A percentile compares a stretch with the other conserved stretches of the same genome.
phyloP scores from a whole-genome alignment of 371 early-diverging fungal species.

The Mucor plumbeus region DNA sequence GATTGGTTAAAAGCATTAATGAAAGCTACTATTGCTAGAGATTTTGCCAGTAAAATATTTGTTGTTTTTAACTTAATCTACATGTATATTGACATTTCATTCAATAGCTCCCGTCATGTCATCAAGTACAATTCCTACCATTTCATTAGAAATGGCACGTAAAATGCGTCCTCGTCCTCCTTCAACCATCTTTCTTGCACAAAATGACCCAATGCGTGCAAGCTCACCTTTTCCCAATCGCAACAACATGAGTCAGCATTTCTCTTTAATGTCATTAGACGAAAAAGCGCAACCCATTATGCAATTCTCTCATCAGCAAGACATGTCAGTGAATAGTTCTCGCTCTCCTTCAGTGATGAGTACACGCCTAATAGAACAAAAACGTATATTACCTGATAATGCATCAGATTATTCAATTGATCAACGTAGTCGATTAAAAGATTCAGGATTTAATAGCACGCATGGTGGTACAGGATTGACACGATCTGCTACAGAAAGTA shows the following conservation, averaged over 20 bases:
- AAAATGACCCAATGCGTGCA: conserved; percentile 10
- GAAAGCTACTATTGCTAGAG: conserved; percentile 74
- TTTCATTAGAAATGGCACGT: conserved; percentile 65
- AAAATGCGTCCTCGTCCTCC: conserved; percentile 71
- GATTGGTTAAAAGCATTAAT: conserved; percentile 72
- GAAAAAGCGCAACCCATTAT: conserved; percentile 15
- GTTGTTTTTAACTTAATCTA: background rate
- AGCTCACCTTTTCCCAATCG: conserved; percentile 9
- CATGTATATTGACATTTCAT: background rate
- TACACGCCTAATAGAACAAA: background rate
- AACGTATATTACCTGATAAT: conserved; percentile 6
- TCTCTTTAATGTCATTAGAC: conserved; percentile 16
- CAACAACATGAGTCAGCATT: conserved; percentile 12
- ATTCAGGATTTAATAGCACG: conserved; percentile 34
- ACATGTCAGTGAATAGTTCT: background rate
- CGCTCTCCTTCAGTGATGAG: conserved; percentile 16
- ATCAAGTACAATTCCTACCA: conserved; percentile 68
- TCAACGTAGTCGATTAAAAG: conserved; percentile 15
- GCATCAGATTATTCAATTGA: conserved; percentile 15
- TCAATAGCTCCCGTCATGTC: conserved; percentile 67
- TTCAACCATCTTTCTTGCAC: conserved; percentile 41
- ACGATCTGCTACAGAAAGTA: conserved; percentile 20
- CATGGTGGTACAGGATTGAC: background rate
- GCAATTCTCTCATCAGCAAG: background rate
- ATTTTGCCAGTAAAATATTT: conserved; percentile 46